Percentiles rank a stretch among this genome's conserved stretches.
phyloP scores from a whole-genome alignment of 768 basidiomycete genomes.

The Mycena chlorophos region DNA sequence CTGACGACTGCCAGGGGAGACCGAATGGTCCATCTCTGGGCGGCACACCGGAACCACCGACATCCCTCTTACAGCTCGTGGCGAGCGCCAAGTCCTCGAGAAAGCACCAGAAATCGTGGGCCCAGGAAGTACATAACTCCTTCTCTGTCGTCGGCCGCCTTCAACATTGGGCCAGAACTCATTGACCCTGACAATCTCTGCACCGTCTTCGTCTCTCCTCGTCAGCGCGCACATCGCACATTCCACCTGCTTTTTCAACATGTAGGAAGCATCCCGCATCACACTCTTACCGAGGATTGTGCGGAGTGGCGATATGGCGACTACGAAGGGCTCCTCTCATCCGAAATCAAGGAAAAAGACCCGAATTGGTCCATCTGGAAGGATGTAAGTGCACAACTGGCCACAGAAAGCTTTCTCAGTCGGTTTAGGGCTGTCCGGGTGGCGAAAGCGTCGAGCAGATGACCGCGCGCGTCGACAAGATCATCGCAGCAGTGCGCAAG shows the following conservation, averaged over 20 bases:
- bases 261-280: conserved; percentile 47
- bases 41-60: conserved; percentile 72
- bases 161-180: conserved; percentile 50
- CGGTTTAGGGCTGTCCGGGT: conserved; percentile 66
- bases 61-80: conserved; percentile 80
- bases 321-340: conserved; percentile 79
- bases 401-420: neutral
- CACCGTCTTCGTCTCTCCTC: conserved; percentile 81
- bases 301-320: conserved; percentile 44
- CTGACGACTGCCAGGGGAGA: conserved; percentile 85
- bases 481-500: conserved; percentile 63
- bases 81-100: conserved; percentile 67
- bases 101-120: conserved; percentile 73
- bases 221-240: conserved; percentile 80
- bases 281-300: conserved; percentile 52
- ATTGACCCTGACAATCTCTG: conserved; percentile 81
- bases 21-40: conserved; percentile 92
- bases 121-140: conserved; percentile 55
- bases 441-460: conserved; percentile 86
- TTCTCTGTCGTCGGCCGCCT: neutral
- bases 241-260: conserved; percentile 77
- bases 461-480: conserved; percentile 71
- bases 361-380: conserved; percentile 80
- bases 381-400: conserved; percentile 59
- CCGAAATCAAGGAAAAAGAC: conserved; percentile 69